Conservation (phyloP, 2,329 filamentous ascomycete genomes). For the Penicillium sp. region DNA sequence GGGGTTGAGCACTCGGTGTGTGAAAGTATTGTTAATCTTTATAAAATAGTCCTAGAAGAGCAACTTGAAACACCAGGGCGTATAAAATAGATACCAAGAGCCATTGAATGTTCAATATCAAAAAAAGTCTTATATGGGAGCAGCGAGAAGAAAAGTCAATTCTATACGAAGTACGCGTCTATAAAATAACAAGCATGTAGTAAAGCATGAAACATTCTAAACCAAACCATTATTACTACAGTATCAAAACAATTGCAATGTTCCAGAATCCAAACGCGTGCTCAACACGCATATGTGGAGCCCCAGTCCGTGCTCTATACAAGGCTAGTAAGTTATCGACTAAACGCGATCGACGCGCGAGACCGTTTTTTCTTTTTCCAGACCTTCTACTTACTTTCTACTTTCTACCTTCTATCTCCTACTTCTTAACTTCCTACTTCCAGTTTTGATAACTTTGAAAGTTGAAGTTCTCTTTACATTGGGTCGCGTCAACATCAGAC, state of each 20-base stretch:
- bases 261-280: conserved; percentile 20
- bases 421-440: background rate
- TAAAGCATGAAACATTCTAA: background rate
- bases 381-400: background rate
- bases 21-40: background rate
- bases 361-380: conserved; percentile 18
- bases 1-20: background rate
- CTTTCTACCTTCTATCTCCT: background rate
- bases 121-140: too few species aligned
- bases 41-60: too few species aligned
- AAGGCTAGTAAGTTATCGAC: conserved; percentile 25
- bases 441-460: background rate
- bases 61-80: background rate
- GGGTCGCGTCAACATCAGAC: background rate
- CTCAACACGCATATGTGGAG: conserved; percentile 26
- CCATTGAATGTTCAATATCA: background rate
- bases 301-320: conserved; percentile 30
- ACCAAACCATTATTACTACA: background rate
- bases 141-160: background rate
- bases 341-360: conserved; percentile 31
- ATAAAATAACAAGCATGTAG: background rate
- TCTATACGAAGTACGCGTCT: background rate
- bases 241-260: background rate
- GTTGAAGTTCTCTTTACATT: background rate
- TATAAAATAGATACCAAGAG: background rate